A percentile compares a stretch with the other conserved stretches of the same genome.
These are phyloP conservation scores for Phytophthora syringae DNA, from an alignment of 352 stramenopile species.

Conservation along the genomic window DNA sequence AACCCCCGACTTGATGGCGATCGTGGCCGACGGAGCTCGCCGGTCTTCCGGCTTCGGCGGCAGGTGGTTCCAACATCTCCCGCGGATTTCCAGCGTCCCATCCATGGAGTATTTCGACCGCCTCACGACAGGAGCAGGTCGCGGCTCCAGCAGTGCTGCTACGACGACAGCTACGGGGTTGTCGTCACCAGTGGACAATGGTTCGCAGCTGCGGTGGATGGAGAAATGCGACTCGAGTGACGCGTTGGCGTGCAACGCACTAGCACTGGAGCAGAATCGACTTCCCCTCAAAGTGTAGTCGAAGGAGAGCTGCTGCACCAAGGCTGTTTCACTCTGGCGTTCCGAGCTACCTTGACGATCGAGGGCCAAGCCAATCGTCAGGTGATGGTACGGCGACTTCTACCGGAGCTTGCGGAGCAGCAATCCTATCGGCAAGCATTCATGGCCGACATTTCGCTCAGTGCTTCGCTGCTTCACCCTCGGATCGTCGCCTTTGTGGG, in stretches of 20 bases:
- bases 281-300: slow-evolving; percentile 31
- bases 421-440: slow-evolving; percentile 39
- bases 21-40: slow-evolving; percentile 30
- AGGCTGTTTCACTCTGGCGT: slow-evolving; percentile 38
- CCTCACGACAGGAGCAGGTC: slow-evolving; percentile 3
- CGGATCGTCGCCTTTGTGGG: slow-evolving; percentile 48
- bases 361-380: slow-evolving; percentile 30
- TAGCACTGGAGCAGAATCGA: slow-evolving; percentile 37
- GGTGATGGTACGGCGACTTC: slow-evolving; percentile 34
- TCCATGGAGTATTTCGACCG: slow-evolving; percentile 41
- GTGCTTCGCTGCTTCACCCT: slow-evolving; percentile 35
- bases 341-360: slow-evolving; percentile 36
- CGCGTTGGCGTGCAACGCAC: slow-evolving; percentile 10
- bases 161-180: slow-evolving; percentile 22
- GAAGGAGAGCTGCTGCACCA: slow-evolving; percentile 37
- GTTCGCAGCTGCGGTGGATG: slow-evolving; percentile 8
- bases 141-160: slow-evolving; percentile 21
- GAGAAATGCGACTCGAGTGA: slow-evolving; percentile 32
- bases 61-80: slow-evolving; percentile 39
- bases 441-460: slow-evolving; percentile 43
- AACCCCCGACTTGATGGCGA: slow-evolving; percentile 38
- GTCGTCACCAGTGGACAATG: slow-evolving; percentile 21
- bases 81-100: slow-evolving; percentile 38
- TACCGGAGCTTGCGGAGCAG: slow-evolving; percentile 29
- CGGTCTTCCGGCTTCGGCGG: slow-evolving; percentile 17